Evolutionary conservation across 129 eudicot species (phyloP).

Genomic region (Tagetes patula): DNA sequence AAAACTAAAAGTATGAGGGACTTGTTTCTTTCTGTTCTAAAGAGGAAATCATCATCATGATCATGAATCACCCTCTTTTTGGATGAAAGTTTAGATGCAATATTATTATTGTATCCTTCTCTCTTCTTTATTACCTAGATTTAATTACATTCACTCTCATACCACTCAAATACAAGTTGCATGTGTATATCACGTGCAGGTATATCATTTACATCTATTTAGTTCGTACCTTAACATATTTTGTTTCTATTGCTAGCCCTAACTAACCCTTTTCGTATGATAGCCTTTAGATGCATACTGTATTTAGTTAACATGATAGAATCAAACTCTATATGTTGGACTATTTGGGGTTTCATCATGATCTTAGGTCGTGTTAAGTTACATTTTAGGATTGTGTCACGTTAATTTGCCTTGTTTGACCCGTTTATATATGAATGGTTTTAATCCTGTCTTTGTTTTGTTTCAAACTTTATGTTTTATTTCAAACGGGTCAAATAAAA

Average conservation of each 20-base stretch:
- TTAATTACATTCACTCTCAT: slow-evolving; percentile 48
- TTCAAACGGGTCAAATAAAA: too few relatives aligned
- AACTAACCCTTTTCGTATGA: not conserved
- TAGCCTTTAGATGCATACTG: not conserved
- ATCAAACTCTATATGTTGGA: too few relatives aligned
- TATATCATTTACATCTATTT: slow-evolving; percentile 23
- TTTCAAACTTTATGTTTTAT: too few relatives aligned
- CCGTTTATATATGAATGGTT: too few relatives aligned
- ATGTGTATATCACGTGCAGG: slow-evolving; percentile 33
- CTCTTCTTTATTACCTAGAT: slow-evolving; percentile 54
- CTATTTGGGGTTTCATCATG: too few relatives aligned
- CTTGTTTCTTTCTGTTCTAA: slow-evolving; percentile 37
- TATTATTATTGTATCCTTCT: slow-evolving; percentile 47
- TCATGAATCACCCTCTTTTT: slow-evolving; percentile 33
- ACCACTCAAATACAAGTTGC: slow-evolving; percentile 35
- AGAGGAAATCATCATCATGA: slow-evolving; percentile 35
- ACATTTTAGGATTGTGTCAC: not conserved
- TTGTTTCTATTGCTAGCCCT: not conserved
- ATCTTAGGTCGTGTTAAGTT: too few relatives aligned
- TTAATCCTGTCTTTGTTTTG: too few relatives aligned
- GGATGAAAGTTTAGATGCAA: slow-evolving; percentile 43
- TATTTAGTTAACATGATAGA: too few relatives aligned
- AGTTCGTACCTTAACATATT: not conserved
- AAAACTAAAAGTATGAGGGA: slow-evolving; percentile 31
- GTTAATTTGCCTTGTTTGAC: too few relatives aligned